Evolutionary conservation across 129 eudicot genomes (phyloP), one percentile per base, ranked within the genome.

Genomic region (Escallonia herrerae): DNA sequence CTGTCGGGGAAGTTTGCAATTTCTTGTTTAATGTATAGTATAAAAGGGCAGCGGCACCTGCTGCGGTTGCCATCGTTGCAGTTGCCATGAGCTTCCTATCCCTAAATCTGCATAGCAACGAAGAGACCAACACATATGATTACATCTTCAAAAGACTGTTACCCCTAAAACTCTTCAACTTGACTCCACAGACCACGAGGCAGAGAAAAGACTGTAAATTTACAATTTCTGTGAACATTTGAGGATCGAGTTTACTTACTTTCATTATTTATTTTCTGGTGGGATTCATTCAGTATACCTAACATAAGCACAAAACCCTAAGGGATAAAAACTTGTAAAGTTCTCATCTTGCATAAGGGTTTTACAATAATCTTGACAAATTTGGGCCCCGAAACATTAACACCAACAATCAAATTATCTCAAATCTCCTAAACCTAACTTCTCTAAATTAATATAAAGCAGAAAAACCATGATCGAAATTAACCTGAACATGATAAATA

Each of bases 1-100:
- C 57, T 46, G 80, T 7, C 2, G 63, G 63, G 40, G 67, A 60
- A 2, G 95, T 47, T 67, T 86, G 93, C 40, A 89, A 67, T 63
- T 86, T 89, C 74, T 76, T 83, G 68, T 94, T 89, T 66, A 94
- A 74, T 4, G 97, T 89, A 73, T 83, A 94, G 65, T 94, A 94
- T 73, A 94, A 79, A 33, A 94, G 84, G 43, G 97, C 99, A 78
- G 99, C 99, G 39, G 97, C 99, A 78, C 99, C 99, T 6, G 99
- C 97, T 66, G 99, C 99, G 4, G 97, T 83, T 10, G 99, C 99
- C 97, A 94, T 94, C 8, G 95, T 89, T 72, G 95, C 97, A 4
- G 99, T 89, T 3, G 97, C 99, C 99, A 94, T 89, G 60, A 84
- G 56, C 14, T 58, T 59, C 43, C 41, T 15, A 51, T 49, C 56